Evolutionary conservation across 805 yeast species (phyloP).

Genomic region (Candida takata): DNA sequence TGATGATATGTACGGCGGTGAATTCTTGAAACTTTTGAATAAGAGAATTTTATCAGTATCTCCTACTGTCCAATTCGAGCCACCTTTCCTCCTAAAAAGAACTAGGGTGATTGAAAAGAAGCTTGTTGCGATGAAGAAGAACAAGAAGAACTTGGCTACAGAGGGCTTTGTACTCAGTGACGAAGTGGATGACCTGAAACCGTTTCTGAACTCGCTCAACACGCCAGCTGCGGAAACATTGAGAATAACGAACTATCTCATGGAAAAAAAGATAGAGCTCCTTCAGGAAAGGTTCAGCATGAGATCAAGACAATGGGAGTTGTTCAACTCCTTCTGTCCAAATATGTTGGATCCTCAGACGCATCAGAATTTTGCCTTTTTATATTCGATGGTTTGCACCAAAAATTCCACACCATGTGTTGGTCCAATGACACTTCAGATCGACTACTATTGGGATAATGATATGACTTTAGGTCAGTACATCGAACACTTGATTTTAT

Average conservation of each 20-base stretch:
- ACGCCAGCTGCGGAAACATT: constrained; percentile 21
- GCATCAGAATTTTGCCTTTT: constrained; percentile 73
- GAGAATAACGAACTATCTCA: constrained; percentile 26
- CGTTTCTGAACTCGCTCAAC: constrained; percentile 5
- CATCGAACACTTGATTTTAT: constrained; percentile 68
- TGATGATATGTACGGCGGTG: constrained; percentile 26
- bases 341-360: constrained; percentile 58
- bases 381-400: constrained; percentile 76
- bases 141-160: constrained; percentile 16
- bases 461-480: constrained; percentile 88
- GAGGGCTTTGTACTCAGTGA: constrained; percentile 8
- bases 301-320: constrained; percentile 60
- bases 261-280: constrained; percentile 25
- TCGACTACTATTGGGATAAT: constrained; percentile 85
- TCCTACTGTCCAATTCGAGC: constrained; percentile 70
- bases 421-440: constrained; percentile 80
- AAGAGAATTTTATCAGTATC: constrained; percentile 69
- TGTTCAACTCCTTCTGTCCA: constrained; percentile 43
- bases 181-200: constrained; percentile 11
- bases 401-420: constrained; percentile 86
- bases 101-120: constrained; percentile 46
- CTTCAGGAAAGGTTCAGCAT: constrained; percentile 26
- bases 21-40: constrained; percentile 33
- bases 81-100: constrained; percentile 55
- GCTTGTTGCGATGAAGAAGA: constrained; percentile 22